Percentiles rank a stretch among this genome's conserved stretches.
Evolutionary conservation across 2,329 filamentous ascomycete genomes (phyloP).

Genomic region (Colletotrichum sp.): DNA sequence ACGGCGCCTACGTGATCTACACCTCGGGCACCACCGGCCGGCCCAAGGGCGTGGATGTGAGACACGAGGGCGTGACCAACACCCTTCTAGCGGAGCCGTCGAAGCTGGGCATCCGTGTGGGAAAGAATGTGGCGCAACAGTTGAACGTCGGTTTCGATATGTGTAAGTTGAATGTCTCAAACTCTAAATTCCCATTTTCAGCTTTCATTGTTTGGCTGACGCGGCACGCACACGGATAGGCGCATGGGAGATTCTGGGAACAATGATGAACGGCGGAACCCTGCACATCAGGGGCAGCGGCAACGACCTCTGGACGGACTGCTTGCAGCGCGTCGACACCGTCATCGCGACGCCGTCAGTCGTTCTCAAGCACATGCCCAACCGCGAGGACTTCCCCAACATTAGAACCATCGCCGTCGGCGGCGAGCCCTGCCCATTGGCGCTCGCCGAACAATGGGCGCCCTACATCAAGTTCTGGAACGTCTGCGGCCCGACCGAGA

Average conservation of each 20-base stretch:
- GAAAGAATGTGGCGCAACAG: conserved; percentile 59
- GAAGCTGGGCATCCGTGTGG: conserved; percentile 52
- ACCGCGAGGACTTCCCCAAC: conserved; percentile 20
- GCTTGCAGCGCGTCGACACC: conserved; percentile 22
- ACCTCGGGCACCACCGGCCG: conserved; percentile 64
- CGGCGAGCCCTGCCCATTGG: conserved; percentile 21
- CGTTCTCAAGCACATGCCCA: conserved; percentile 23
- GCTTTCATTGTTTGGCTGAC: neutral
- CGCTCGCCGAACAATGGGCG: conserved; percentile 62
- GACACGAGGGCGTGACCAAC: conserved; percentile 40
- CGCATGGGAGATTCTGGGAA: conserved; percentile 64
- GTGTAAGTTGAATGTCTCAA: conserved; percentile 46
- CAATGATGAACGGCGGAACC: conserved; percentile 24
- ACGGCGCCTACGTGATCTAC: conserved; percentile 56
- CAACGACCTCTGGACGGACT: conserved; percentile 22
- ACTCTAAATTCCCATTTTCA: neutral
- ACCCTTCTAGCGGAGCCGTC: neutral
- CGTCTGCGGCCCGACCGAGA: conserved; percentile 65
- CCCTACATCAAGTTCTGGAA: conserved; percentile 55
- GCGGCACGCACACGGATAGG: conserved; percentile 39
- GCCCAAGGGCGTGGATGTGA: conserved; percentile 64
- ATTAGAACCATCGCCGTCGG: conserved; percentile 22
- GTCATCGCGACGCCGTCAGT: conserved; percentile 24
- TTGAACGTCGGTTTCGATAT: conserved; percentile 67
- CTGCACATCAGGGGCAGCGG: conserved; percentile 25